Evolutionary conservation across 441 rosid species (phyloP).

Genomic region (Erysimum cheiri): DNA sequence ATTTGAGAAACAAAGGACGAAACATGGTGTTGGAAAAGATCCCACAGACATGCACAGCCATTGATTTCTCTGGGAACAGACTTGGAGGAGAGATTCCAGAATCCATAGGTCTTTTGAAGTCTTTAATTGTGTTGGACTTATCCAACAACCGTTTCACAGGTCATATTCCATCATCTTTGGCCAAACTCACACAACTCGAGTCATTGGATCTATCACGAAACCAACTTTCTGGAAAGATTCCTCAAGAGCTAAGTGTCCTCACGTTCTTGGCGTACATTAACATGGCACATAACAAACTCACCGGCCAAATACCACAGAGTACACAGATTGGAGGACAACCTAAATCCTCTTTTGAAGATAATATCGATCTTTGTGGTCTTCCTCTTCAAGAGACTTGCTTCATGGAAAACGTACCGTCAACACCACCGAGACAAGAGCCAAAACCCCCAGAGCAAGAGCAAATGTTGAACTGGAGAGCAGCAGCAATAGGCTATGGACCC

Average conservation of each 20-base stretch:
- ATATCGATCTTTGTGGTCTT: slow-evolving; percentile 3
- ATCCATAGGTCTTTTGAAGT: slow-evolving; percentile 11
- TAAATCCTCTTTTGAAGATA: background rate
- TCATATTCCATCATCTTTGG: slow-evolving; percentile 6
- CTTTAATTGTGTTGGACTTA: background rate
- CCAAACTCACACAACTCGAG: background rate
- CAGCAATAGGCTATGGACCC: slow-evolving; percentile 9
- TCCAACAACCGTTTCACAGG: background rate
- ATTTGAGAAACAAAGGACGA: background rate
- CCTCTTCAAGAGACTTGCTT: slow-evolving; percentile 8
- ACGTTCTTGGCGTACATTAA: background rate
- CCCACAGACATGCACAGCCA: background rate
- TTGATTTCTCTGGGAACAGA: slow-evolving; percentile 10
- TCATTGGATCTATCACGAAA: background rate
- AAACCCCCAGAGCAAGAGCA: background rate
- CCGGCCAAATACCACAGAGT: background rate
- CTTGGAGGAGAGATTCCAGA: slow-evolving; percentile 8
- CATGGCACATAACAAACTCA: slow-evolving; percentile 8
- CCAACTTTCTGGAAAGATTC: background rate
- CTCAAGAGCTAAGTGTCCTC: background rate
- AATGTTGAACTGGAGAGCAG: slow-evolving; percentile 16
- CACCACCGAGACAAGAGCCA: background rate
- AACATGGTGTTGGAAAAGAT: background rate
- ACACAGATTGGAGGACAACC: background rate
- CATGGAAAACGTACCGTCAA: background rate